Percentiles rank a stretch among this genome's conserved stretches.
Conservation (phyloP, 2,329 filamentous ascomycete genomes). For the Dactylellina sp. region DNA sequence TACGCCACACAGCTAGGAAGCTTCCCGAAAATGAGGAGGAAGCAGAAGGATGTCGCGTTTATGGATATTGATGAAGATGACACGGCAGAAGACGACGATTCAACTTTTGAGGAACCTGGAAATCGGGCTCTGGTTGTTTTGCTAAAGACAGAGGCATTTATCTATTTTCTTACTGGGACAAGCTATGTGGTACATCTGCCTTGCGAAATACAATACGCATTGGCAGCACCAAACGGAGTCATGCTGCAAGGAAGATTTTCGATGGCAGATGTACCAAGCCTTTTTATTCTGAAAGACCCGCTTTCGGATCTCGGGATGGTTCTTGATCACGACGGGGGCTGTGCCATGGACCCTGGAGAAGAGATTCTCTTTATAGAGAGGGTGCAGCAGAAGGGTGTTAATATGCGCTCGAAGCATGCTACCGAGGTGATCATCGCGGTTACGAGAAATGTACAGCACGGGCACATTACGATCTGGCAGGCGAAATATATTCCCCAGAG, state of each 20-base stretch:
- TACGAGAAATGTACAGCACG: slow-evolving; percentile 81
- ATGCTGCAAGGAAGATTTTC: slow-evolving; percentile 81
- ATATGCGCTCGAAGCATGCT: slow-evolving; percentile 61
- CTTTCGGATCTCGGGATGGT: slow-evolving; percentile 86
- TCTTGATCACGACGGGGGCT: slow-evolving; percentile 70
- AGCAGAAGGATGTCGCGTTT: slow-evolving; percentile 53
- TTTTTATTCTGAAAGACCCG: slow-evolving; percentile 88
- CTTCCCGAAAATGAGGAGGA: slow-evolving; percentile 59
- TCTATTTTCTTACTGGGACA: slow-evolving; percentile 89
- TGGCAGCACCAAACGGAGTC: slow-evolving; percentile 83
- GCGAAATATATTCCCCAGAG: slow-evolving; percentile 80
- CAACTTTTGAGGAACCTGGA: slow-evolving; percentile 61
- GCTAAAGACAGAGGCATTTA: slow-evolving; percentile 89
- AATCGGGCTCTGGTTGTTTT: slow-evolving; percentile 83
- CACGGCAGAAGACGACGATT: slow-evolving; percentile 59
- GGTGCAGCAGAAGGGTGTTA: slow-evolving; percentile 69
- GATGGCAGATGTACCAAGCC: slow-evolving; percentile 73
- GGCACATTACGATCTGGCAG: slow-evolving; percentile 85
- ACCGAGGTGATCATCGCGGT: slow-evolving; percentile 77
- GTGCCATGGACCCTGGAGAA: slow-evolving; percentile 78
- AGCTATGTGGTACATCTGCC: slow-evolving; percentile 92
- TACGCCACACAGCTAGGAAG: slow-evolving; percentile 60
- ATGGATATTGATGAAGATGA: slow-evolving; percentile 61
- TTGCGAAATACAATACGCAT: slow-evolving; percentile 90
- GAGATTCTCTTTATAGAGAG: slow-evolving; percentile 83